These are phyloP conservation scores for Stentor roeselii DNA, from an alignment of 73 alveolate species.

Conservation along the genomic window DNA sequence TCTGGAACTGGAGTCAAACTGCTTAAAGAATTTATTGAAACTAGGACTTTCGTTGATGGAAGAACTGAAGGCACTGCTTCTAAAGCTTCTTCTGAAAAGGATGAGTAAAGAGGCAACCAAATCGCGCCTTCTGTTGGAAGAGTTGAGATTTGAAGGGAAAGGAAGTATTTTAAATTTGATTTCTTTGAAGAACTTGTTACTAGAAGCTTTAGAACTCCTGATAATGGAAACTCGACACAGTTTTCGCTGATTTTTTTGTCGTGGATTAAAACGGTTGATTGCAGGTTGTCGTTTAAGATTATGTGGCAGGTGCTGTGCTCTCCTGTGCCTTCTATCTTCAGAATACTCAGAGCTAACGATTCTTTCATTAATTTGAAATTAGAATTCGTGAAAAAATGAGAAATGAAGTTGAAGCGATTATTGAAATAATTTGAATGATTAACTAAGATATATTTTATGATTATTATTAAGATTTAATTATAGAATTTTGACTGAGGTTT, in stretches of 20 bases:
- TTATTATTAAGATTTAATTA: too few relatives aligned
- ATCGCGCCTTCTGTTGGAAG: slow-evolving; percentile 14
- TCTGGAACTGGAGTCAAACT: slow-evolving; percentile 22
- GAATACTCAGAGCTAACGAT: not conserved
- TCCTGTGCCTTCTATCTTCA: not conserved
- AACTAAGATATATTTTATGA: too few relatives aligned
- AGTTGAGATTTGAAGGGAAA: not conserved
- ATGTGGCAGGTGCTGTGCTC: slow-evolving; percentile 22
- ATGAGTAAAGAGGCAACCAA: not conserved
- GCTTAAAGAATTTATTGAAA: not conserved
- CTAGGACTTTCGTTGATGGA: not conserved
- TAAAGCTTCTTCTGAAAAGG: not conserved
- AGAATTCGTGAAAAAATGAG: too few relatives aligned
- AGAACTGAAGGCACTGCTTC: not conserved
- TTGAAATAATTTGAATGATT: too few relatives aligned
- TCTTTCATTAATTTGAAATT: slow-evolving; percentile 24
- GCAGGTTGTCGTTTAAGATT: not conserved
- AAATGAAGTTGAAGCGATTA: too few relatives aligned
- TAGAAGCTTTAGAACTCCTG: not conserved
- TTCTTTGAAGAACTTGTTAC: not conserved
- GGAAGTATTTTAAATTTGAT: not conserved
- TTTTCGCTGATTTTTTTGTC: not conserved
- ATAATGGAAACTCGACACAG: not conserved
- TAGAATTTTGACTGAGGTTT: too few relatives aligned
- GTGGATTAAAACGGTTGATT: not conserved